Evolutionary conservation across 768 basidiomycete genomes (phyloP).

Genomic region (Tulasnella sp.): DNA sequence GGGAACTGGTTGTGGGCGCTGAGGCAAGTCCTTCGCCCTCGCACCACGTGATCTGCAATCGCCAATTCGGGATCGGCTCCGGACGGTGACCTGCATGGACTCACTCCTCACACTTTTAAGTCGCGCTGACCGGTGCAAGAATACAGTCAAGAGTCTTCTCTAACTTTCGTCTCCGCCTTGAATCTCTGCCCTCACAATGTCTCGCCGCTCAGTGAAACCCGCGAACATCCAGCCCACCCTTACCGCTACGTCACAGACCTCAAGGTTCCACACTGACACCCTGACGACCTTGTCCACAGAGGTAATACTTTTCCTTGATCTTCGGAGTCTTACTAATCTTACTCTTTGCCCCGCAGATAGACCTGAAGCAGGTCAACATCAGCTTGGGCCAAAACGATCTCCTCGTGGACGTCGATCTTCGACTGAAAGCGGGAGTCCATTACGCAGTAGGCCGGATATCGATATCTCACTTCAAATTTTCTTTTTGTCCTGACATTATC

Average conservation of each 20-base stretch:
- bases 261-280: conserved; percentile 56
- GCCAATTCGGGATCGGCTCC: too few relatives aligned
- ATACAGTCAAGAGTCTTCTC: neutral
- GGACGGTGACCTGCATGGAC: too few relatives aligned
- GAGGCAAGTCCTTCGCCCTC: too few relatives aligned
- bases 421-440: conserved; percentile 48
- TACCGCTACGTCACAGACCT: conserved; percentile 45
- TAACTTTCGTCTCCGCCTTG: neutral
- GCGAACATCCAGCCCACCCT: neutral
- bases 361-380: conserved; percentile 58
- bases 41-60: too few relatives aligned
- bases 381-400: conserved; percentile 58
- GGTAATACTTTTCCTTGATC: neutral
- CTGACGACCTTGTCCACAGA: conserved; percentile 45
- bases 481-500: neutral
- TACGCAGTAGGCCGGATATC: conserved; percentile 38
- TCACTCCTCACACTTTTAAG: too few relatives aligned
- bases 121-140: too few relatives aligned
- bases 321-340: too few relatives aligned
- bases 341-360: conserved; percentile 46
- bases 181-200: neutral
- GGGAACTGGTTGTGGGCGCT: too few relatives aligned
- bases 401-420: conserved; percentile 56
- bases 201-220: neutral
- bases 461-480: neutral